Conservation (phyloP, 176 grass and related monocot species). For the Phyllostachys edulis region DNA sequence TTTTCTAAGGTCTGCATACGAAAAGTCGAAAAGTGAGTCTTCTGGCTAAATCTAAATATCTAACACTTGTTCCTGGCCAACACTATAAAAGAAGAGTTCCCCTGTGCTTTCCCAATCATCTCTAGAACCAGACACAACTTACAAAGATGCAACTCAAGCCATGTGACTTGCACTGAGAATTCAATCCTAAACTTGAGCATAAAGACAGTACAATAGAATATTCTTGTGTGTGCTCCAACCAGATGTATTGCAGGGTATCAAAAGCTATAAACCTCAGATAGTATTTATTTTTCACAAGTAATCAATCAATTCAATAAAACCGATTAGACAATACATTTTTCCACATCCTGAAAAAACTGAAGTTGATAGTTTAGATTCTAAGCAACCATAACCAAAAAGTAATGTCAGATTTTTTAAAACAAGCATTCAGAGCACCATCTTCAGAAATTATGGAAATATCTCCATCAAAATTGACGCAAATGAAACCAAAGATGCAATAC, state of each 20-base stretch:
- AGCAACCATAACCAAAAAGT: background rate
- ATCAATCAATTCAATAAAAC: background rate
- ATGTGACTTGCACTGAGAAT: background rate
- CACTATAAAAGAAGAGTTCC: background rate
- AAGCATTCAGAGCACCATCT: background rate
- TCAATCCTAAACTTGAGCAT: too few relatives aligned
- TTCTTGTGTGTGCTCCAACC: background rate
- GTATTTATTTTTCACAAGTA: background rate
- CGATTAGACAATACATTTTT: too few relatives aligned
- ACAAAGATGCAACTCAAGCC: background rate
- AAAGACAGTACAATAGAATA: background rate
- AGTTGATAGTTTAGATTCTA: background rate
- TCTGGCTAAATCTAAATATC: background rate
- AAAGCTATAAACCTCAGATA: background rate
- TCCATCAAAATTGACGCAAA: background rate
- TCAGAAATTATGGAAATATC: background rate
- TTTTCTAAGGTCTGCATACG: background rate
- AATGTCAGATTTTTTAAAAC: background rate
- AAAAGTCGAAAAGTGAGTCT: background rate
- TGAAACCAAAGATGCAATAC: too few relatives aligned
- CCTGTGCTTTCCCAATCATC: background rate
- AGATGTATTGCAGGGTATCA: background rate
- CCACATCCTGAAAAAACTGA: background rate
- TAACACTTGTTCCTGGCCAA: background rate
- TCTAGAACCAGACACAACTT: background rate